phyloP scores from a whole-genome alignment of 2,329 filamentous ascomycete genomes.

The Dryadomyces quercus-mongolicae region DNA sequence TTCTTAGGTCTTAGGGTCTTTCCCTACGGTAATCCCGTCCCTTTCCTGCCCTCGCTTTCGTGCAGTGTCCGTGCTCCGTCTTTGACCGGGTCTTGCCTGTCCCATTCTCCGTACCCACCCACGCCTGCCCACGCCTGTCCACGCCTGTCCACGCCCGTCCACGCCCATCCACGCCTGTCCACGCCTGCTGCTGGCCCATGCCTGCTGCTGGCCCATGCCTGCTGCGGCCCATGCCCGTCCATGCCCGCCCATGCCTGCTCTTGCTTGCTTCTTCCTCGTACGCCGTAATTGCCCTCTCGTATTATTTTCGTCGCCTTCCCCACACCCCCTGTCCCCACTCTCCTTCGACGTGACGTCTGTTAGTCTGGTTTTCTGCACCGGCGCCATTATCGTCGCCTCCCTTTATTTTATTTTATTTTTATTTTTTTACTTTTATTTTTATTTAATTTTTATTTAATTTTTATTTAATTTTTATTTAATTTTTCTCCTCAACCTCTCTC shows the following conservation, averaged over 20 bases:
- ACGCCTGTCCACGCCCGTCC: not conserved
- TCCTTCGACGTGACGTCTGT: slow-evolving; percentile 1
- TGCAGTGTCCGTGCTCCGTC: not conserved
- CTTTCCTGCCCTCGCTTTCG: not conserved
- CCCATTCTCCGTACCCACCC: not conserved
- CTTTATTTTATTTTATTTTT: not conserved
- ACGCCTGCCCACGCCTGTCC: not conserved
- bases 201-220: too few species aligned
- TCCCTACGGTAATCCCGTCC: not conserved
- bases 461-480: not conserved
- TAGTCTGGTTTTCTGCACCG: not conserved
- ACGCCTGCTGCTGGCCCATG: not conserved
- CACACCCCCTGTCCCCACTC: slow-evolving; percentile 1
- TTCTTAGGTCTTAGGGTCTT: too few species aligned
- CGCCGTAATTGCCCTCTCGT: not conserved
- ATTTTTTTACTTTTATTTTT: not conserved
- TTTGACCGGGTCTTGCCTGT: not conserved
- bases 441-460: not conserved
- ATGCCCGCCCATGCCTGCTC: not conserved
- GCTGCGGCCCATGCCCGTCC: too few species aligned
- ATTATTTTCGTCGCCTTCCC: not conserved
- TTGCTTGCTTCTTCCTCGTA: not conserved
- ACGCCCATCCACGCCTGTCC: not conserved
- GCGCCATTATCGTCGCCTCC: not conserved
- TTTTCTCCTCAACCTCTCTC: not conserved